Evolutionary conservation across 768 basidiomycete species (phyloP).

Genomic region (Pleurotus cornucopiae): DNA sequence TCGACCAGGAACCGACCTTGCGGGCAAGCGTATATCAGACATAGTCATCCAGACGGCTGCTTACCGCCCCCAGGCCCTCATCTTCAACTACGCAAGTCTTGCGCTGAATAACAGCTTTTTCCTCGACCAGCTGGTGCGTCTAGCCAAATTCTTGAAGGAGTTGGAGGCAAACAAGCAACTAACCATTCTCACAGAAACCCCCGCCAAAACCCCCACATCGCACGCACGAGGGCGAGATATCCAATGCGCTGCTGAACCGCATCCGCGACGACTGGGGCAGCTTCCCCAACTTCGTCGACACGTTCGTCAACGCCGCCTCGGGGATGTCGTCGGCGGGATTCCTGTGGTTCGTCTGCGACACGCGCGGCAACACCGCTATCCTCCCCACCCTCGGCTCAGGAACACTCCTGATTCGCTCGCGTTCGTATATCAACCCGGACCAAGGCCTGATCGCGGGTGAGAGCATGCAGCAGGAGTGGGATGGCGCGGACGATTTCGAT

Average conservation of each 20-base stretch:
- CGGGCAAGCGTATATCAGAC: slow-evolving; percentile 58
- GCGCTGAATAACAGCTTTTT: slow-evolving; percentile 97
- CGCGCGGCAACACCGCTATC: slow-evolving; percentile 55
- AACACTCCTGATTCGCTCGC: slow-evolving; percentile 75
- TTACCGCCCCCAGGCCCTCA: slow-evolving; percentile 54
- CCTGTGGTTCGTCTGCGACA: slow-evolving; percentile 84
- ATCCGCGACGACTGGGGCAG: slow-evolving; percentile 57
- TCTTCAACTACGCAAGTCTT: slow-evolving; percentile 88
- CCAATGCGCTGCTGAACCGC: slow-evolving; percentile 19
- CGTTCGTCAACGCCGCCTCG: slow-evolving; percentile 68
- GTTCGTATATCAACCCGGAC: slow-evolving; percentile 29
- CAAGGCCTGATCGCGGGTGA: slow-evolving; percentile 14
- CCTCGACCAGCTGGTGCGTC: slow-evolving; percentile 68
- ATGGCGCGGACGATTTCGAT: background rate
- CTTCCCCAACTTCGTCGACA: slow-evolving; percentile 65
- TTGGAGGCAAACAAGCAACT: too few relatives aligned
- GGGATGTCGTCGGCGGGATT: slow-evolving; percentile 81
- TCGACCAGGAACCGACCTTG: slow-evolving; percentile 50
- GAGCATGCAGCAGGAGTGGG: slow-evolving; percentile 5
- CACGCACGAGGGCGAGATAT: slow-evolving; percentile 35
- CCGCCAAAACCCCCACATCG: slow-evolving; percentile 26
- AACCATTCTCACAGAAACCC: slow-evolving; percentile 31
- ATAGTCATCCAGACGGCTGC: slow-evolving; percentile 67
- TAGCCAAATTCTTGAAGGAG: slow-evolving; percentile 22
- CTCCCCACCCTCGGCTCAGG: slow-evolving; percentile 87